Evolutionary conservation across 1,139 yeast genomes (phyloP).

Genomic region (Saccharomycopsis crataegensis): DNA sequence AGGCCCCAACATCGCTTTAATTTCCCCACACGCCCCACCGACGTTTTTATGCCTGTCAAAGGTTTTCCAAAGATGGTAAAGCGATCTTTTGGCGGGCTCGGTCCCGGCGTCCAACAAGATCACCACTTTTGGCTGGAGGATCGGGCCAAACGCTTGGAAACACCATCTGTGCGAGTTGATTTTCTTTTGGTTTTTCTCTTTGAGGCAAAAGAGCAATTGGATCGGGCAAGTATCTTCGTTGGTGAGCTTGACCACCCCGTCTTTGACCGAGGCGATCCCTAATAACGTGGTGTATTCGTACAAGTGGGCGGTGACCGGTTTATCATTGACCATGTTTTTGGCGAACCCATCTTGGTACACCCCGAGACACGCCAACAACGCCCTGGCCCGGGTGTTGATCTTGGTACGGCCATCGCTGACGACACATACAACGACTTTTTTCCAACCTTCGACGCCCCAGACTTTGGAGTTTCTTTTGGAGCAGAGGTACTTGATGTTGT

Average conservation of each 20-base stretch:
- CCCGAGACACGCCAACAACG: constrained; percentile 64
- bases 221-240: constrained; percentile 59
- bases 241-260: constrained; percentile 42
- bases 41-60: constrained; percentile 60
- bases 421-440: constrained; percentile 64
- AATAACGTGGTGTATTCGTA: constrained; percentile 78
- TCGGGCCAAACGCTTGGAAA: constrained; percentile 70
- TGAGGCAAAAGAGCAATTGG: constrained; percentile 68
- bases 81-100: constrained; percentile 63
- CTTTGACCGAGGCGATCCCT: constrained; percentile 59
- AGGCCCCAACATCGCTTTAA: constrained; percentile 60
- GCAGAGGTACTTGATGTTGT: constrained; percentile 58
- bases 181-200: constrained; percentile 67
- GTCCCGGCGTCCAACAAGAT: constrained; percentile 78
- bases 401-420: constrained; percentile 75
- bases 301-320: constrained; percentile 61
- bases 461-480: constrained; percentile 48
- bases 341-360: constrained; percentile 80
- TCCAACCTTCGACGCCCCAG: constrained; percentile 83
- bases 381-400: constrained; percentile 56
- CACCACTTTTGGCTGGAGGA: constrained; percentile 62
- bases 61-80: constrained; percentile 68
- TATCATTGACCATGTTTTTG: constrained; percentile 65
- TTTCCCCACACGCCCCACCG: constrained; percentile 90
- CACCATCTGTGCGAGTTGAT: constrained; percentile 85